Evolutionary conservation across 2,329 filamentous ascomycete genomes (phyloP), one percentile per base, ranked within the genome.

Genomic region (Acephala macrosclerotiorum): DNA sequence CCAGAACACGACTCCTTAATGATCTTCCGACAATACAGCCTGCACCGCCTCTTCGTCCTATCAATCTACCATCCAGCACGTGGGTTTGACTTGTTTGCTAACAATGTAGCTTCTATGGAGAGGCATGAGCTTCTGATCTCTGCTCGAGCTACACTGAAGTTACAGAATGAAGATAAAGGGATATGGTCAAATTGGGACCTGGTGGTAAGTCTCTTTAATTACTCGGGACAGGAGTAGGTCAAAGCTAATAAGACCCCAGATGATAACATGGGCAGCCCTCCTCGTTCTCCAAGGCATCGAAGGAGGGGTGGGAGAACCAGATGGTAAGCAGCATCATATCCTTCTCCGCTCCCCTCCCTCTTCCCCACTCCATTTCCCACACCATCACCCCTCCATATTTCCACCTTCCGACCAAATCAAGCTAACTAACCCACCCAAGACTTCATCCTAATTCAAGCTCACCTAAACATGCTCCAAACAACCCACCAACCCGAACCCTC

Each of bases 111-210:
- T 6, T 73, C 77, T 2, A 73, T 76, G 18, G 80, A 81, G 62
- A 78, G 80, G 57, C 77, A 79, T 33, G 80, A 81, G 65, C 72
- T 81, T 16, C 68, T 81, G 0, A 73, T 81, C 1, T 81, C 80
- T 1, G 79, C 80, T 1, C 72, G 79, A 16, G 78, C 79, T 0
- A 77, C 80, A 0, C 70, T 82, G 20, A 78, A 77, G 64, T 69
- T 81, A 2, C 79, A 81, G 51, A 74, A 77, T 3, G 73, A 77
- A n/a, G 80, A 81, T 60, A 71, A 76, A 25, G 76, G 77, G 1
- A 81, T 81, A 62, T 81, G 80, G 80, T 76, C 79, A 3, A 81
- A 81, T 53, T 82, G 78, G 76, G 80, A 81, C 49, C 70, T 81
- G 0, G 76, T 81, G 42, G 70, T 71, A 66, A 47, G 67, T 61